Conservation (phyloP, 352 stramenopile genomes). For the Phytophthora fragariaefolia region DNA sequence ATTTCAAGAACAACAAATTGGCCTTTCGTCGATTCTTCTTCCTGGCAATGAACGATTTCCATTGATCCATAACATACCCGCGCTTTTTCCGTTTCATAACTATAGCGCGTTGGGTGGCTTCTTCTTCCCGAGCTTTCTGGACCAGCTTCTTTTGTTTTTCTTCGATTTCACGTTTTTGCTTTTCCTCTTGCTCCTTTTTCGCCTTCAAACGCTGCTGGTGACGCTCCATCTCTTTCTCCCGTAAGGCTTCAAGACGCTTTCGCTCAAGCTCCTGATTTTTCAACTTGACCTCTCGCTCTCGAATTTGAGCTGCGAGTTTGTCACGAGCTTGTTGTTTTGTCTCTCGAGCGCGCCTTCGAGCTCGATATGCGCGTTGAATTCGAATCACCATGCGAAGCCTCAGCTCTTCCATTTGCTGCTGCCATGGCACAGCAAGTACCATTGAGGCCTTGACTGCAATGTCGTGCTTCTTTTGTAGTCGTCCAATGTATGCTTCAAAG, state of each 20-base stretch:
- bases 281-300: constrained; percentile 53
- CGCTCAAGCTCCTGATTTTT: constrained; percentile 62
- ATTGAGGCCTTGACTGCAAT: constrained; percentile 64
- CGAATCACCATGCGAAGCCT: constrained; percentile 70
- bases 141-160: constrained; percentile 59
- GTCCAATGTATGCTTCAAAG: constrained; percentile 61
- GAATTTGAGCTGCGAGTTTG: constrained; percentile 58
- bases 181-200: constrained; percentile 57
- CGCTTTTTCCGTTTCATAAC: constrained; percentile 35
- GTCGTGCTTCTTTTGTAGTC: constrained; percentile 59
- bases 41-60: constrained; percentile 42
- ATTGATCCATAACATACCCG: constrained; percentile 39
- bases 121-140: constrained; percentile 52
- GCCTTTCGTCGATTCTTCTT: constrained; percentile 53
- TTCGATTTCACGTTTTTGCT: constrained; percentile 39
- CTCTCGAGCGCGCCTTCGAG: constrained; percentile 42
- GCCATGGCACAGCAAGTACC: constrained; percentile 64
- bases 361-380: constrained; percentile 76
- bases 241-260: constrained; percentile 59
- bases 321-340: constrained; percentile 56
- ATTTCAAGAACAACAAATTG: constrained; percentile 65
- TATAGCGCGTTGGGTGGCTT: constrained; percentile 47
- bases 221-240: constrained; percentile 62
- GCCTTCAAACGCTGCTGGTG: constrained; percentile 66
- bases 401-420: constrained; percentile 76